Conservation (phyloP, 495 filamentous ascomycete species). For the Hypoxylon cercidicola region DNA sequence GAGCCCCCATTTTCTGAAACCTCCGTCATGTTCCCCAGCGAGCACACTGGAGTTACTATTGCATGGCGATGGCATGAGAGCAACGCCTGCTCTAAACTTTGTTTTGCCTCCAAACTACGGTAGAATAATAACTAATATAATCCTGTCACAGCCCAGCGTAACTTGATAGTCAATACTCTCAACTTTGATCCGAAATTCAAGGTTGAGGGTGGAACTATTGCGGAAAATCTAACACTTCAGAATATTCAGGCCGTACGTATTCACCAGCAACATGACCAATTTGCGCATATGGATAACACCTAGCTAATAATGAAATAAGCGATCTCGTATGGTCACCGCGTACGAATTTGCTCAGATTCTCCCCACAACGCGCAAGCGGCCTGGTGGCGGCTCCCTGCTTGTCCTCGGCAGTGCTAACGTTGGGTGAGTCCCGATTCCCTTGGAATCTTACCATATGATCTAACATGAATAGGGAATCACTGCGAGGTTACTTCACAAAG, state of each 20-base stretch:
- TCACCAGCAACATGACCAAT: too few species aligned
- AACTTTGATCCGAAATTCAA: conserved; percentile 68
- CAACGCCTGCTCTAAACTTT: too few species aligned
- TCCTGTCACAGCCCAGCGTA: conserved; percentile 41
- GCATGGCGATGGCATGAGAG: too few species aligned
- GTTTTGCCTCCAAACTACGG: too few species aligned
- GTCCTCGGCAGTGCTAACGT: conserved; percentile 63
- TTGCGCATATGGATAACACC: too few species aligned
- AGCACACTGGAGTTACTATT: too few species aligned
- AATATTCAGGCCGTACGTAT: conserved; percentile 74
- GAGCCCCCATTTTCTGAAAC: too few species aligned
- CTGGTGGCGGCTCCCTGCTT: conserved; percentile 53
- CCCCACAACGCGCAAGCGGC: conserved; percentile 69
- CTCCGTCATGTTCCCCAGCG: too few species aligned
- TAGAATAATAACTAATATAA: too few species aligned
- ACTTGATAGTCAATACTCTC: conserved; percentile 45
- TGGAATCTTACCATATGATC: too few species aligned
- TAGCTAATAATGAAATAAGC: conserved; percentile 11
- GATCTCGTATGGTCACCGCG: conserved; percentile 81
- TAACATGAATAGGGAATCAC: conserved; percentile 46
- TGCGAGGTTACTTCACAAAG: conserved; percentile 68
- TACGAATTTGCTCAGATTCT: conserved; percentile 79
- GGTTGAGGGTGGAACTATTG: conserved; percentile 68
- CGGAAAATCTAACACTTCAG: conserved; percentile 76
- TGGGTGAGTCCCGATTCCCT: conserved; percentile 23